Evolutionary conservation across 768 basidiomycete species (phyloP), one percentile per base, ranked within the genome.

Genomic region (Mycena vitilis): DNA sequence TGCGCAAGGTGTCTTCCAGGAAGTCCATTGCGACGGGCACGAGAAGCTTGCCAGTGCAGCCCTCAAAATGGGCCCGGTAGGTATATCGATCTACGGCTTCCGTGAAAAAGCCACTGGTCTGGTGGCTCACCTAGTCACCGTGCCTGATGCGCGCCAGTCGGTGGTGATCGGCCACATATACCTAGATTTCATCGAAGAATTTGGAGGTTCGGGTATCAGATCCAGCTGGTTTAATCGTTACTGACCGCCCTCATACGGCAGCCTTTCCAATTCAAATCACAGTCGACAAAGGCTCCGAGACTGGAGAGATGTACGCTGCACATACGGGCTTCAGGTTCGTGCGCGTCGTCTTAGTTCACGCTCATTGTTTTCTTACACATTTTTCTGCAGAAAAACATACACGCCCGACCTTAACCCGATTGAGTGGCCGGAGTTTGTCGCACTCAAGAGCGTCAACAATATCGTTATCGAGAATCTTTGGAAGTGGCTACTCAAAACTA

Each of bases 401-500:
- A 66, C 58, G 59, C 73, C 75, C 15, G 73, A 77, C 3, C 62
- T 74, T 40, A 64, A 68, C n/a, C 22, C 30, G 4, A 61, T 67
- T 4, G 22, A 60, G 36, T 75, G 67, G 45, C 75, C 73, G 5
- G 51, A 73, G 11, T 45, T 63, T 8, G 45, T 72, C 1, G 68
- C 73, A 22, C 34, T 77, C 5, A 63, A 65, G 11, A 75, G 75
- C 60, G 69, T 56, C 9, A 44, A 68, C 44, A 76, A 77, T 40
- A 76, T 73, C 5, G 68, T 72, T 0, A 75, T 75, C 34, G 75
- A 77, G 63, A 68, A 68, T 37, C 58, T 72, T 10, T 77, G 76
- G 74, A 68, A 62, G 22, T 75, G 74, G 73, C 45, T 69, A 6
- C 66, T 63, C 13, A 62, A 75, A 51, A 55, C 25, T 4, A n/a